Evolutionary conservation across 176 grass and related monocot genomes (phyloP).

Genomic region (Echinochloa phyllopogon): DNA sequence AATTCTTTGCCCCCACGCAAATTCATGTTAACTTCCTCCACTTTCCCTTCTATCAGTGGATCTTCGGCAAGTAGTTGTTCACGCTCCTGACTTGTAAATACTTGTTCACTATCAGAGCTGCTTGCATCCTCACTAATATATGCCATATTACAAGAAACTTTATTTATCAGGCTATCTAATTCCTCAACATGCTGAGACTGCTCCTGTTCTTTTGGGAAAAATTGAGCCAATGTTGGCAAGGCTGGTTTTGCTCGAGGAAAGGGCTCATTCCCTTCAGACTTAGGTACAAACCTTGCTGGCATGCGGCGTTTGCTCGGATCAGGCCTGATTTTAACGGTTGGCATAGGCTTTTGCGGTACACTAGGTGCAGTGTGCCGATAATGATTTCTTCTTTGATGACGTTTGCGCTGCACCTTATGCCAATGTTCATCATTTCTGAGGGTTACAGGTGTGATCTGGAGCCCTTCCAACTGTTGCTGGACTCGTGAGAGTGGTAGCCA

Average conservation of each 20-base stretch:
- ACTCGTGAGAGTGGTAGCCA: background rate
- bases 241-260: background rate
- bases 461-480: background rate
- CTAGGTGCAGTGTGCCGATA: background rate
- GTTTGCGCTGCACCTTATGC: background rate
- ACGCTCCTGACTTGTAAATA: background rate
- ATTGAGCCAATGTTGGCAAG: background rate
- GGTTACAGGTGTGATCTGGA: background rate
- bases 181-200: too few species aligned
- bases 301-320: background rate
- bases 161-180: too few species aligned
- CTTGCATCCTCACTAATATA: too few species aligned
- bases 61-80: too few species aligned
- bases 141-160: too few species aligned
- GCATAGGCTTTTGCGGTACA: fast-evolving
- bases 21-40: background rate
- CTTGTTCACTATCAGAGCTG: too few species aligned
- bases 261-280: background rate
- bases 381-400: background rate
- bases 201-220: background rate
- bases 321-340: background rate
- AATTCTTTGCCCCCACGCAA: background rate
- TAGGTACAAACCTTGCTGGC: background rate
- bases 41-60: too few species aligned
- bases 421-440: background rate